Evolutionary conservation across 768 basidiomycete genomes (phyloP).

Genomic region (Mycena pura): DNA sequence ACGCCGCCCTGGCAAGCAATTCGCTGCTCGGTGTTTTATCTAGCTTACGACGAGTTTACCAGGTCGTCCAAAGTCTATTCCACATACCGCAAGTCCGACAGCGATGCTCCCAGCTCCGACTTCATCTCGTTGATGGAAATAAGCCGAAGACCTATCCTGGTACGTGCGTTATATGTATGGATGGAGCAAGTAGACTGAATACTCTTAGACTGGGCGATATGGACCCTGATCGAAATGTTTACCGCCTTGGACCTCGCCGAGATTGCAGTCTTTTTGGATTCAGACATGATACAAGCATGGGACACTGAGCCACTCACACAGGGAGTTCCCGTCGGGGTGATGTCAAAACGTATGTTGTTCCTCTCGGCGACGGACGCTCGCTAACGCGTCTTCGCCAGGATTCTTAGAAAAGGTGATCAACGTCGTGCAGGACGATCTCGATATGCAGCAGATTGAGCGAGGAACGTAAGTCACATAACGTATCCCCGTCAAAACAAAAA

Average conservation of each 20-base stretch:
- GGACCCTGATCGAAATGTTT: constrained; percentile 69
- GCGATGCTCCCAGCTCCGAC: constrained; percentile 39
- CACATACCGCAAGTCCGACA: constrained; percentile 75
- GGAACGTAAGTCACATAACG: constrained; percentile 39
- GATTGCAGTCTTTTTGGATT: constrained; percentile 61
- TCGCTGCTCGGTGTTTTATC: constrained; percentile 4
- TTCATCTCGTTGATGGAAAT: constrained; percentile 36
- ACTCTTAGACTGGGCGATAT: constrained; percentile 54
- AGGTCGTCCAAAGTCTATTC: constrained; percentile 67
- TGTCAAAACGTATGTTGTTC: constrained; percentile 38
- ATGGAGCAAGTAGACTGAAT: too few relatives aligned
- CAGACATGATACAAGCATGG: constrained; percentile 55
- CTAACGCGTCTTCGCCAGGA: constrained; percentile 40
- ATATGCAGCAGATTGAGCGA: constrained; percentile 43
- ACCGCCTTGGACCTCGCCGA: constrained; percentile 73
- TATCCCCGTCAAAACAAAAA: not conserved
- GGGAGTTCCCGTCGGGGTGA: constrained; percentile 45
- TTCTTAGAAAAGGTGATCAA: constrained; percentile 53
- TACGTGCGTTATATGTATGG: constrained; percentile 23
- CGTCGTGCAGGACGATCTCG: constrained; percentile 52
- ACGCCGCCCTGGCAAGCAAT: constrained; percentile 61
- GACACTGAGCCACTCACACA: constrained; percentile 45
- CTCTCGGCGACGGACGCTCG: not conserved
- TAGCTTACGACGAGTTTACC: not conserved
- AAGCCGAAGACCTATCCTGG: constrained; percentile 36